Conservation (phyloP, 495 filamentous ascomycete genomes). For the Staphylotrichum tortipilum region DNA sequence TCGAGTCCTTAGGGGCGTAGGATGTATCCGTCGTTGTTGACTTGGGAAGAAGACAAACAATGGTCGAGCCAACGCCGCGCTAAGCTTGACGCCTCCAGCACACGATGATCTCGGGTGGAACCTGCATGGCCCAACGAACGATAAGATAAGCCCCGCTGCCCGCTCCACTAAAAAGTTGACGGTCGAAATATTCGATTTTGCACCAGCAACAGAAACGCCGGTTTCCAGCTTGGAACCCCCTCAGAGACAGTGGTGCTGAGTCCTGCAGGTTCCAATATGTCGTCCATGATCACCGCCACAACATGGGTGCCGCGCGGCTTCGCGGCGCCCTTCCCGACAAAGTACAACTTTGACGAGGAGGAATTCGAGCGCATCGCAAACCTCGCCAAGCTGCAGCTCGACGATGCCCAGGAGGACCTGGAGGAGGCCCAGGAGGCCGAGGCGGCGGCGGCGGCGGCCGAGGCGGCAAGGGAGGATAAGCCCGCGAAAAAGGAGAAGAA, state of each 20-base stretch:
- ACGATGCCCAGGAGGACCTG: constrained; percentile 83
- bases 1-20: too few species aligned
- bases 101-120: neutral
- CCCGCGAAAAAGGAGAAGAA: constrained; percentile 9
- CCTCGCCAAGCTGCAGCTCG: constrained; percentile 82
- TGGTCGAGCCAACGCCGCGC: neutral
- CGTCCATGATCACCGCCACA: constrained; percentile 85
- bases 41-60: too few species aligned
- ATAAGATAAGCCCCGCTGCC: constrained; percentile 31
- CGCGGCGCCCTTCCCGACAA: constrained; percentile 81
- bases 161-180: constrained; percentile 30
- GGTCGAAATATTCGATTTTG: constrained; percentile 18
- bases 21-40: too few species aligned
- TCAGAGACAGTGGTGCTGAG: neutral
- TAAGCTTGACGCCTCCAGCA: neutral
- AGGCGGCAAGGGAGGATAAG: constrained; percentile 12
- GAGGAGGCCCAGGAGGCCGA: constrained; percentile 46
- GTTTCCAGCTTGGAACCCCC: neutral
- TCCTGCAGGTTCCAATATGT: constrained; percentile 11
- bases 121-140: neutral
- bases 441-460: constrained; percentile 14
- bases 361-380: constrained; percentile 86
- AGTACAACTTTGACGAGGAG: constrained; percentile 85
- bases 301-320: constrained; percentile 91
- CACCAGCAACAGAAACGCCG: neutral